Evolutionary conservation across 441 rosid species (phyloP).

Genomic region (Lagerstroemia fauriei): DNA sequence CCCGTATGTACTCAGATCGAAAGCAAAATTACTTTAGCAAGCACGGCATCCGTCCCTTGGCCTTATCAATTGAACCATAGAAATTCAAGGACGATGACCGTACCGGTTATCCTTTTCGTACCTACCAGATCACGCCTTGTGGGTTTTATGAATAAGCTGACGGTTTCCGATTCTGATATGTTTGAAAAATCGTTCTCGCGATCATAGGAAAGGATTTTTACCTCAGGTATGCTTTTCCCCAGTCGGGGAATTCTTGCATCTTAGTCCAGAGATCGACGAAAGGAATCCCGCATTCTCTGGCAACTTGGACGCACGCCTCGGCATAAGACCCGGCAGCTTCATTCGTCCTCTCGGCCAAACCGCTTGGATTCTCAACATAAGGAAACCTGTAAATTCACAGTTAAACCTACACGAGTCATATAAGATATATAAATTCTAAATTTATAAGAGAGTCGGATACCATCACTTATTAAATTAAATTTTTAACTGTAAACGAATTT

Average conservation of each 20-base stretch:
- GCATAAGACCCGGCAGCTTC: slow-evolving; percentile 74
- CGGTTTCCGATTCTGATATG: not conserved
- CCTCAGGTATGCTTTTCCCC: slow-evolving; percentile 66
- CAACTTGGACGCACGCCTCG: slow-evolving; percentile 54
- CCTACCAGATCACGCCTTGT: too few species aligned
- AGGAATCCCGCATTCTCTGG: slow-evolving; percentile 51
- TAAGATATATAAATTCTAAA: too few species aligned
- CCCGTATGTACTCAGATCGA: not conserved
- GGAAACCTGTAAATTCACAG: slow-evolving; percentile 47
- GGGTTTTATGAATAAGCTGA: too few species aligned
- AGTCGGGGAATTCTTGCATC: slow-evolving; percentile 62
- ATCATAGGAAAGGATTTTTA: not conserved
- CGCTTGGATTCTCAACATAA: slow-evolving; percentile 55
- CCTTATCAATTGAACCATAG: not conserved
- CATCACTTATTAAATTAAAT: too few species aligned
- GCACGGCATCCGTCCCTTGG: too few species aligned
- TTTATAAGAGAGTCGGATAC: too few species aligned
- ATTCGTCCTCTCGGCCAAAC: slow-evolving; percentile 76
- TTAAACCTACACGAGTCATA: too few species aligned
- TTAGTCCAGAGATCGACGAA: slow-evolving; percentile 69
- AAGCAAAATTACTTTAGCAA: too few species aligned
- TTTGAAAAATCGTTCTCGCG: not conserved
- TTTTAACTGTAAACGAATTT: too few species aligned
- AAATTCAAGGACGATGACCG: not conserved
- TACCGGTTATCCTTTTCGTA: not conserved